Conservation (phyloP, 129 eudicot genomes). For the Tagetes erecta region DNA sequence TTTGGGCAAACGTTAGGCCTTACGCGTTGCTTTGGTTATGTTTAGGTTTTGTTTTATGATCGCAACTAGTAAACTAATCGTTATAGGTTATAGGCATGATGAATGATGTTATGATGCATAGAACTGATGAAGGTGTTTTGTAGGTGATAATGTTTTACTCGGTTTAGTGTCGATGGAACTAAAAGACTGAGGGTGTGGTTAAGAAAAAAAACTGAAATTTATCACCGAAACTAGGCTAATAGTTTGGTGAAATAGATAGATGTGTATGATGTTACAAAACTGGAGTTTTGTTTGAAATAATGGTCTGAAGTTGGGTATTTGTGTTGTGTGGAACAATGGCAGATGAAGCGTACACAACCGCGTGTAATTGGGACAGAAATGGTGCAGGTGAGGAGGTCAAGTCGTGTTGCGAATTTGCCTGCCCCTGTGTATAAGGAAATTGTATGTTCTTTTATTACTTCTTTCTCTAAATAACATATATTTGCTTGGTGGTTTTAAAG, state of each 20-base stretch:
- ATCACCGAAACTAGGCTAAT: neutral
- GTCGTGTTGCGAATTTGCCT: slow-evolving; percentile 60
- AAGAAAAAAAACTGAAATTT: no score
- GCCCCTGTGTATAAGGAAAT: slow-evolving; percentile 78
- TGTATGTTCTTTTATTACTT: slow-evolving; percentile 16
- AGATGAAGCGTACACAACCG: slow-evolving; percentile 71
- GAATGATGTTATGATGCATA: neutral
- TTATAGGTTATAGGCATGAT: neutral
- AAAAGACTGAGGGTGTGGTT: no score
- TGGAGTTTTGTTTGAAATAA: neutral
- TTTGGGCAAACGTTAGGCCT: neutral
- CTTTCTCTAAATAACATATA: neutral
- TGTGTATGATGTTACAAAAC: neutral
- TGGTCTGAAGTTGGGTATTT: neutral
- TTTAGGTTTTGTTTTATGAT: slow-evolving; percentile 14
- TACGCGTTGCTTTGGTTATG: neutral
- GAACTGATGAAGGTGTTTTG: neutral
- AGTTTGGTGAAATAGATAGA: neutral
- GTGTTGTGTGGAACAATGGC: slow-evolving; percentile 10
- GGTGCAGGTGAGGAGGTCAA: slow-evolving; percentile 86
- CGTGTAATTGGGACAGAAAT: slow-evolving; percentile 57
- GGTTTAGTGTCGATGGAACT: no score
- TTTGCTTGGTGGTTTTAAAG: neutral
- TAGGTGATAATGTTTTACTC: no score
- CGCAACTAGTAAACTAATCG: neutral